phyloP scores from a whole-genome alignment of 768 basidiomycete species.

The Tricholomella constricta region DNA sequence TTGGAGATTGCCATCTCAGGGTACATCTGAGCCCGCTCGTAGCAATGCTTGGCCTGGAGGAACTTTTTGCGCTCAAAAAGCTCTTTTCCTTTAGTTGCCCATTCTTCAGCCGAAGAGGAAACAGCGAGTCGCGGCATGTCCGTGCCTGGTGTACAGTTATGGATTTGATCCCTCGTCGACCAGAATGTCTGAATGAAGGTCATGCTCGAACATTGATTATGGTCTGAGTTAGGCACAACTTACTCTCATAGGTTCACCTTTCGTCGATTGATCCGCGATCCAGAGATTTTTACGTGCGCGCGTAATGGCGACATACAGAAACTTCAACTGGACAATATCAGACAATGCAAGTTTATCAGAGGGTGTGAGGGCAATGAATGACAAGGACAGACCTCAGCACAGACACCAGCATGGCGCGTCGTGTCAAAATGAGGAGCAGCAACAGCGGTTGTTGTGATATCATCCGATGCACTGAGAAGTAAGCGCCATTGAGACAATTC shows the following conservation, averaged over 20 bases:
- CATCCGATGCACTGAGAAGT: conserved; percentile 42
- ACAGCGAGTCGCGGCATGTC: conserved; percentile 57
- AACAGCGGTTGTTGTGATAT: conserved; percentile 20
- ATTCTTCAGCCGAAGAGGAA: conserved; percentile 47
- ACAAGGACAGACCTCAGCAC: conserved; percentile 49
- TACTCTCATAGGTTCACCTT: conserved; percentile 60
- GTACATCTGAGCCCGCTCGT: conserved; percentile 44
- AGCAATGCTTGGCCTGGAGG: conserved; percentile 56
- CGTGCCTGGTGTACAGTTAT: conserved; percentile 47
- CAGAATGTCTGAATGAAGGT: conserved; percentile 46
- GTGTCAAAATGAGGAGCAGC: conserved; percentile 51
- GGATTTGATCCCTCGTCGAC: conserved; percentile 45
- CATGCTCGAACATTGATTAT: neutral
- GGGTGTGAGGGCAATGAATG: neutral
- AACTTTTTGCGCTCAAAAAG: conserved; percentile 47
- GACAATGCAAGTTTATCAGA: too few species aligned
- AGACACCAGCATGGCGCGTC: conserved; percentile 53
- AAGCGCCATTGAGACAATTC: conserved; percentile 60
- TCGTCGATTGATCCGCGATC: conserved; percentile 64
- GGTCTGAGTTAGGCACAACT: conserved; percentile 7
- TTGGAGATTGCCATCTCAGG: conserved; percentile 48
- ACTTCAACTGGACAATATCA: conserved; percentile 50
- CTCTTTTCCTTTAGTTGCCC: conserved; percentile 34
- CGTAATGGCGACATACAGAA: conserved; percentile 71
- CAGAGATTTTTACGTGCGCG: conserved; percentile 69